Evolutionary conservation across 768 basidiomycete species (phyloP).

Genomic region (Roridomyces roridus): DNA sequence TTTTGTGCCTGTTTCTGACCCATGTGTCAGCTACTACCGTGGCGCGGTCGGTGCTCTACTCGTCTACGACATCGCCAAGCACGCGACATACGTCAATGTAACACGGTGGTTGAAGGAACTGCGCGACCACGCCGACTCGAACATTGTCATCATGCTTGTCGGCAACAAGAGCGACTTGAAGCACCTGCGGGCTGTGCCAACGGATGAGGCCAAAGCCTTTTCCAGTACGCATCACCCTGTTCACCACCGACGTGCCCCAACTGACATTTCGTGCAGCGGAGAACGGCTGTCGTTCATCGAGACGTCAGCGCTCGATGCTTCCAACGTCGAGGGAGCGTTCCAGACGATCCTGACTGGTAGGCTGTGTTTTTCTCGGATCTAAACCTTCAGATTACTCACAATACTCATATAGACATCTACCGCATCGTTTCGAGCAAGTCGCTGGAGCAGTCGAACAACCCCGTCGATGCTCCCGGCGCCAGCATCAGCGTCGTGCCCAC

Average conservation of each 20-base stretch:
- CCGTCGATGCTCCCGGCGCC: constrained; percentile 81
- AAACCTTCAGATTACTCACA: too few relatives aligned
- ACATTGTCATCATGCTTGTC: constrained; percentile 95
- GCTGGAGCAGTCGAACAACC: constrained; percentile 83
- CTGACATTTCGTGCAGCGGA: constrained; percentile 62
- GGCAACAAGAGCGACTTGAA: constrained; percentile 99
- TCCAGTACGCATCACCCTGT: constrained; percentile 59
- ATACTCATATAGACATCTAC: constrained; percentile 79
- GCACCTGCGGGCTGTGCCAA: constrained; percentile 94
- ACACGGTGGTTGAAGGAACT: constrained; percentile 97
- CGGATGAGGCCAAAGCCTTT: constrained; percentile 95
- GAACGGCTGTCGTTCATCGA: constrained; percentile 94
- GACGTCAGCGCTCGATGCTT: constrained; percentile 99
- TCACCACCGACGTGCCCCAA: not conserved
- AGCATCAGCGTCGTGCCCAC: constrained; percentile 87
- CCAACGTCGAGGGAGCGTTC: constrained; percentile 97
- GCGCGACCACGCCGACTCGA: constrained; percentile 91
- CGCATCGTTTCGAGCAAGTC: constrained; percentile 96
- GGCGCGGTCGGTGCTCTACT: constrained; percentile 93
- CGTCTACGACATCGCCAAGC: constrained; percentile 94
- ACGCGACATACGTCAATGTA: constrained; percentile 93
- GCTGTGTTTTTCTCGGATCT: too few relatives aligned
- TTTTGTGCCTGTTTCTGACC: not conserved
- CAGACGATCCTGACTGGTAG: constrained; percentile 92
- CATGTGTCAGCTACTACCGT: constrained; percentile 89